Evolutionary conservation across 1,284 basidiomycete genomes (phyloP).

Genomic region (Phellopilus nigrolimitatus): DNA sequence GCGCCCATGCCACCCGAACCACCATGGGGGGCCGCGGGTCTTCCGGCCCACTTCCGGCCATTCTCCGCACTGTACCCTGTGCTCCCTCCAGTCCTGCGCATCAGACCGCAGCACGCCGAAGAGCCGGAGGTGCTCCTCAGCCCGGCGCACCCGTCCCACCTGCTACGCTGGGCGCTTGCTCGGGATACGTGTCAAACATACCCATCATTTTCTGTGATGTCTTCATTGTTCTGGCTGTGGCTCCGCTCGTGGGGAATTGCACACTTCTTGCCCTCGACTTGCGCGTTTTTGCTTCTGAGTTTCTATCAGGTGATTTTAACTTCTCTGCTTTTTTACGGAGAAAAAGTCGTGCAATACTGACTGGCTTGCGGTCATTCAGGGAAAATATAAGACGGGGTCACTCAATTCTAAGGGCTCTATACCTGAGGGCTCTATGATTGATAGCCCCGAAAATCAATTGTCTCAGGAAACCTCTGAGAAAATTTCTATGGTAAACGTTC

Average conservation of each 20-base stretch:
- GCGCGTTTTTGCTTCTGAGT: slow-evolving; percentile 7
- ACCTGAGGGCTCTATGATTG: too few species aligned
- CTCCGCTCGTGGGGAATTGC: slow-evolving; percentile 11
- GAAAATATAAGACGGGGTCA: too few species aligned
- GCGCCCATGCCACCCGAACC: not conserved
- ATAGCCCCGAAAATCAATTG: too few species aligned
- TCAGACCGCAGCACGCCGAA: not conserved
- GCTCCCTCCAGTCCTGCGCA: slow-evolving; percentile 12
- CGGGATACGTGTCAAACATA: not conserved
- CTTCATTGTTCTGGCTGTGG: slow-evolving; percentile 14
- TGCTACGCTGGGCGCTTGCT: slow-evolving; percentile 3
- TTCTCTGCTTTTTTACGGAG: not conserved
- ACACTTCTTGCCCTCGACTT: slow-evolving; percentile 8
- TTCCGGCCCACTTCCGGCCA: not conserved
- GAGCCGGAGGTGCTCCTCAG: slow-evolving; percentile 6
- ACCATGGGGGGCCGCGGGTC: slow-evolving; percentile 5
- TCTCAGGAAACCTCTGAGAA: too few species aligned
- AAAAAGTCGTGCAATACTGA: too few species aligned
- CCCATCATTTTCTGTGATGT: not conserved
- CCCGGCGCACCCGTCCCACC: slow-evolving; percentile 13
- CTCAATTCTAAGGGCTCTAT: too few species aligned
- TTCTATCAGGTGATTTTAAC: slow-evolving; percentile 14
- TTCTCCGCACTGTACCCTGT: not conserved
- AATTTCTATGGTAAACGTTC: not conserved
- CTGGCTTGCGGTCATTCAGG: too few species aligned